Evolutionary conservation across 805 yeast species (phyloP).

Genomic region (Nakazawaea siamensis): DNA sequence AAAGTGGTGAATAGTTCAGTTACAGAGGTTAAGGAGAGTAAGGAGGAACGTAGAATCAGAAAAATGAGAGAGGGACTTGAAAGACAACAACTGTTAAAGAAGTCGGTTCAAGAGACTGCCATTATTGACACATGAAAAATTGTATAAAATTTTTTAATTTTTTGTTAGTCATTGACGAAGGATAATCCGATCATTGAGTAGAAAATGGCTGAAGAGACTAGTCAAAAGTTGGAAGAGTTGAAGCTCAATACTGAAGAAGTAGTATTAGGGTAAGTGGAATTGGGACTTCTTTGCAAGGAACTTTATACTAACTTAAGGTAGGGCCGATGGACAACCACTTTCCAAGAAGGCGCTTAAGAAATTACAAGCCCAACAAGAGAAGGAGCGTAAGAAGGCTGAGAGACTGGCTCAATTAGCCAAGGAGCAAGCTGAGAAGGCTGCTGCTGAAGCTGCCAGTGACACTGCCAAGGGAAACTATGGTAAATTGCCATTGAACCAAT

Average conservation of each 20-base stretch:
- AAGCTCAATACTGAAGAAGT: constrained; percentile 6
- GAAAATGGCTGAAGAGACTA: constrained; percentile 8
- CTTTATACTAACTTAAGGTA: not conserved
- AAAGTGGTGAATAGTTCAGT: constrained; percentile 16
- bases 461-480: constrained; percentile 88
- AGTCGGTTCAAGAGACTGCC: no score
- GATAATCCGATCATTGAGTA: not conserved
- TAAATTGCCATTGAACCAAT: constrained; percentile 78
- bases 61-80: constrained; percentile 45
- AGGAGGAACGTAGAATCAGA: constrained; percentile 48
- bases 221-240: constrained; percentile 7
- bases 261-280: constrained; percentile 9
- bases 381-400: constrained; percentile 88
- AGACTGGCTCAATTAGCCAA: constrained; percentile 81
- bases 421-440: constrained; percentile 75
- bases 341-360: constrained; percentile 94
- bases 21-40: constrained; percentile 30
- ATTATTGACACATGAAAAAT: no score
- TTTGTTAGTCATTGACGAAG: no score
- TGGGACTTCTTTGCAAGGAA: not conserved
- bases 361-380: constrained; percentile 86
- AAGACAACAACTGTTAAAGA: no score
- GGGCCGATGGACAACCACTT: constrained; percentile 78
- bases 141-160: no score
- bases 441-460: constrained; percentile 67